These are phyloP conservation scores for Cicer yamashitae DNA, from an alignment of 306 rosid species.

Conservation along the genomic window DNA sequence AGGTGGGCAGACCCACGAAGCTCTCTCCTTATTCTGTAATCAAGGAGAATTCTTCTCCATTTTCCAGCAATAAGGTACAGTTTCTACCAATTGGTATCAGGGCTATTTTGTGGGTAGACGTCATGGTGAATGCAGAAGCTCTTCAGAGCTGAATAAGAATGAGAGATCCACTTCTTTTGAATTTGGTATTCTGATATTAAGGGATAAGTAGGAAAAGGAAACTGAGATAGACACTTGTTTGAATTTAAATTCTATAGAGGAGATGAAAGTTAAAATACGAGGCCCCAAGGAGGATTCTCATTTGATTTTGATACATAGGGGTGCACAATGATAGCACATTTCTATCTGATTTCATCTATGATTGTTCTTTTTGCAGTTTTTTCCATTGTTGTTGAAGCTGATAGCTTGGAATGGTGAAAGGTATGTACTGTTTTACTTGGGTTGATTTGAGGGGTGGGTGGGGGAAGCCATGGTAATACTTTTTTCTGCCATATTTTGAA, in stretches of 20 bases:
- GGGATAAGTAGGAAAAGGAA: slow-evolving; percentile 21
- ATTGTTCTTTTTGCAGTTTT: slow-evolving; percentile 71
- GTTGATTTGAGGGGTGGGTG: background rate
- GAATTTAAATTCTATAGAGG: background rate
- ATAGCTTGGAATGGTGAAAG: slow-evolving; percentile 92
- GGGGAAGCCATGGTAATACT: slow-evolving; percentile 6
- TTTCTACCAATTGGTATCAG: slow-evolving; percentile 3
- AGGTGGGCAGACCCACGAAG: background rate
- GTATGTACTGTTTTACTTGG: slow-evolving; percentile 48
- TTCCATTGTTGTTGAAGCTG: slow-evolving; percentile 91
- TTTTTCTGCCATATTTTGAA: slow-evolving; percentile 33
- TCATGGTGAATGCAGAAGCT: background rate
- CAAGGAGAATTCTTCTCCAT: background rate
- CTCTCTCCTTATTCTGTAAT: background rate
- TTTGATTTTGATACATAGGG: background rate
- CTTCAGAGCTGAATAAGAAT: slow-evolving; percentile 7
- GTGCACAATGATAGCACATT: slow-evolving; percentile 2
- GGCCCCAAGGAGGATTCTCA: background rate
- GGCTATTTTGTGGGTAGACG: background rate
- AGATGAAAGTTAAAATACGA: background rate
- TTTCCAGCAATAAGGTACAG: background rate
- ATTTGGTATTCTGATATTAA: slow-evolving; percentile 10
- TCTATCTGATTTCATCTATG: slow-evolving; percentile 43
- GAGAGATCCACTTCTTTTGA: background rate
- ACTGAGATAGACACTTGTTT: background rate